Evolutionary conservation across 2,329 filamentous ascomycete species (phyloP).

Genomic region (Diaporthe caulivora): DNA sequence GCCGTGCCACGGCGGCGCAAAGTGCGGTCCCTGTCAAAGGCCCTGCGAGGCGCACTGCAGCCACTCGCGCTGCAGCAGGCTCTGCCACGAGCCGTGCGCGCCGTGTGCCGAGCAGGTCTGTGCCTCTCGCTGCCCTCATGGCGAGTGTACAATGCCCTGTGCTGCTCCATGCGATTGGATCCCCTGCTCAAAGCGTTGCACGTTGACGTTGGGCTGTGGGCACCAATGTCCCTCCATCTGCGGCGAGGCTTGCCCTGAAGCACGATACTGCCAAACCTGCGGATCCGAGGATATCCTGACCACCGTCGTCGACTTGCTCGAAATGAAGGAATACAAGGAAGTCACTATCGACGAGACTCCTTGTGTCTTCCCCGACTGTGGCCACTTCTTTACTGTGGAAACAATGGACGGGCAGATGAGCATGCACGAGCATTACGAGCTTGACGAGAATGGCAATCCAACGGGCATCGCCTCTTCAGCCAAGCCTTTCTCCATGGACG

Average conservation of each 20-base stretch:
- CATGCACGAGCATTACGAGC: slow-evolving; percentile 62
- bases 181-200: slow-evolving; percentile 73
- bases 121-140: slow-evolving; percentile 53
- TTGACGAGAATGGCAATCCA: slow-evolving; percentile 52
- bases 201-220: slow-evolving; percentile 64
- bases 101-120: slow-evolving; percentile 71
- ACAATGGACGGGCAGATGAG: slow-evolving; percentile 73
- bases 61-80: slow-evolving; percentile 67
- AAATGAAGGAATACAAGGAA: slow-evolving; percentile 66
- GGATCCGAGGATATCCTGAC: slow-evolving; percentile 57
- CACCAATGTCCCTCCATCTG: slow-evolving; percentile 75
- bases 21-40: slow-evolving; percentile 60
- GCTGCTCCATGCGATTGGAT: slow-evolving; percentile 76
- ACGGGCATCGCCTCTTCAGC: slow-evolving; percentile 51
- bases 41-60: slow-evolving; percentile 68
- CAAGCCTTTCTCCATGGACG: slow-evolving; percentile 62
- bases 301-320: slow-evolving; percentile 67
- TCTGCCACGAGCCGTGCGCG: slow-evolving; percentile 70
- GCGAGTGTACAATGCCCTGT: slow-evolving; percentile 65
- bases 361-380: slow-evolving; percentile 72
- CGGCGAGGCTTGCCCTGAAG: slow-evolving; percentile 70
- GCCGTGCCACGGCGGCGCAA: slow-evolving; percentile 63
- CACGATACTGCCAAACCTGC: slow-evolving; percentile 69
- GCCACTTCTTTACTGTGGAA: slow-evolving; percentile 71
- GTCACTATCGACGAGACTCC: slow-evolving; percentile 70